phyloP scores from a whole-genome alignment of 805 yeast genomes.

The Lipomyces orientalis region DNA sequence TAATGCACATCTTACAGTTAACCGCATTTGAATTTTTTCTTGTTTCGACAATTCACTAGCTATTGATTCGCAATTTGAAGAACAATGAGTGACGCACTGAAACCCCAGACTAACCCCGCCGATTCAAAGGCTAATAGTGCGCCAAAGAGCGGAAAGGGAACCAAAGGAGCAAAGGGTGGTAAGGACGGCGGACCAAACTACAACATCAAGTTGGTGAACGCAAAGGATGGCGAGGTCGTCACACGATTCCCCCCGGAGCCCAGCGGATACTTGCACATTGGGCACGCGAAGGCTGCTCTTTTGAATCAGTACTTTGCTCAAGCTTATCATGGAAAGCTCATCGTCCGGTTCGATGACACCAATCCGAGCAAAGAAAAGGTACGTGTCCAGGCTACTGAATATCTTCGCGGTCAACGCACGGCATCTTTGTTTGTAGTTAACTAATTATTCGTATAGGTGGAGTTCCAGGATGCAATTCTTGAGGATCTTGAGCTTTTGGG shows the following conservation, averaged over 20 bases:
- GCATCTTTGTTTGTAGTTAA: not conserved
- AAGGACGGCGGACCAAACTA: slow-evolving; percentile 95
- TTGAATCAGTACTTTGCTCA: slow-evolving; percentile 96
- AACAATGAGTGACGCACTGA: slow-evolving; percentile 7
- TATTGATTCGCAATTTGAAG: not conserved
- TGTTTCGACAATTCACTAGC: not conserved
- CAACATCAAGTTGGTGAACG: slow-evolving; percentile 90
- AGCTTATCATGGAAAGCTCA: slow-evolving; percentile 93
- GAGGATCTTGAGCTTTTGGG: slow-evolving; percentile 92
- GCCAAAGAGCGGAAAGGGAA: slow-evolving; percentile 18
- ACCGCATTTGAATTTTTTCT: slow-evolving; percentile 10
- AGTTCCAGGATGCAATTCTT: slow-evolving; percentile 90
- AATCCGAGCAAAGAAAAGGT: slow-evolving; percentile 94
- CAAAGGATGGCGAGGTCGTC: slow-evolving; percentile 91
- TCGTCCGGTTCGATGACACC: slow-evolving; percentile 97
- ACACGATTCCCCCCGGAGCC: slow-evolving; percentile 99
- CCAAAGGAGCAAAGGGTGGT: slow-evolving; percentile 24
- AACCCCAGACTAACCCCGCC: slow-evolving; percentile 3
- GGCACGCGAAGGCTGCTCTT: slow-evolving; percentile 98
- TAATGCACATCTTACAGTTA: not conserved
- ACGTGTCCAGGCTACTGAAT: not conserved
- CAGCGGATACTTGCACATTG: slow-evolving; percentile 97
- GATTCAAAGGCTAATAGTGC: not conserved
- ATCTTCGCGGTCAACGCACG: not conserved
- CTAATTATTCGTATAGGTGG: slow-evolving; percentile 50